Base-by-base conservation (phyloP, 2,329 filamentous ascomycete genomes). In the Ophiostoma perfectum region DNA sequence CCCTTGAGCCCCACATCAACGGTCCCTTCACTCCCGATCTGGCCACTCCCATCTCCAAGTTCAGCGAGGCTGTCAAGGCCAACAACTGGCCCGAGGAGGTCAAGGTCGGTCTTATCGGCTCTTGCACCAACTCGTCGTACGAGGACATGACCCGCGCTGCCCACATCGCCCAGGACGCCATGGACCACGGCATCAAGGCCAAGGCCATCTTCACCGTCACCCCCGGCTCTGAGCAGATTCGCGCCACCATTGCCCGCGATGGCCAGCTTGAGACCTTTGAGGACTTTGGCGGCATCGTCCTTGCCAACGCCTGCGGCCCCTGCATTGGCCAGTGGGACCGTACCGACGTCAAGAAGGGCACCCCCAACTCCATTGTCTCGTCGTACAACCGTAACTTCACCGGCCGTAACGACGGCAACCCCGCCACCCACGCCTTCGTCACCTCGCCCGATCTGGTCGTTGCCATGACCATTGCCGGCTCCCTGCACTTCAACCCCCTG, bases 301-400 rank as follows among this genome's bases (percentile, higher is more conserved):
- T 99, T 66, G 94, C 94, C 75, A 98, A 98, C 79, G 94, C 95
- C 72, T 98, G 95, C 78, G 94, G 90, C 75, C 90, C 91, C 74
- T 95, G 91, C 82, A 93, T 96, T 78, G 93, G 92, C 70, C 94
- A 98, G 81, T 98, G 95, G 95, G 93, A 97, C 77, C 90, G 95
- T 74, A 84, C 83, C 73, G 94, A 98, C 75, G 92, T 97, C 68
- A 90, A 93, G 86, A 97, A 98, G 88, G 94, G 94, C 73, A 89
- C 91, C 75, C 84, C 93, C 76, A 99, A 99, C 88, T 96, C 93
- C 6, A 99, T 99, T 79, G 84, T 99, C 78, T 97, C 93, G 64
- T 98, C 95, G 41, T 99, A 97, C 89, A 99, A 99, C 90, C 93
- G 95, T 81, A 98, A 99, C 88, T 98, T 99, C 84, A 98, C 94